These are phyloP conservation scores for Ceratocystis destructans DNA, from an alignment of 2,329 filamentous ascomycete species.

Conservation along the genomic window DNA sequence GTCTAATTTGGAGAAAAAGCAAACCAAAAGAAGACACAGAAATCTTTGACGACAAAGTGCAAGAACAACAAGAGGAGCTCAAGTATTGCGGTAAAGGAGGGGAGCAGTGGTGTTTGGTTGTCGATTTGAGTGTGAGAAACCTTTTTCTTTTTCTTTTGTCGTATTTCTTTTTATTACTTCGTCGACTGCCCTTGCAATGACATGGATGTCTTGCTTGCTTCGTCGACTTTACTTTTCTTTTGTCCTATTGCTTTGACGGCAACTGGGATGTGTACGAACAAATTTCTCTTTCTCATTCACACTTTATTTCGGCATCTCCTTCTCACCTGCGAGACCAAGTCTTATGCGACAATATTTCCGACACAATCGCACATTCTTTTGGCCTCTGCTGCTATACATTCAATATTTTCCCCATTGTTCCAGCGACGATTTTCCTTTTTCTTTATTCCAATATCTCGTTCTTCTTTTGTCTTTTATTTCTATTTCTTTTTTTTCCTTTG, in stretches of 20 bases:
- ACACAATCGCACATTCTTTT: not conserved
- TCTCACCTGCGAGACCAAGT: not conserved
- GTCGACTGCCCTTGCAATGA: not conserved
- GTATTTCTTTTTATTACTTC: not conserved
- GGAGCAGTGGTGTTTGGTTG: too few species aligned
- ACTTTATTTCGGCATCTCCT: not conserved
- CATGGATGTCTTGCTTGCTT: not conserved
- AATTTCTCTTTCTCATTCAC: not conserved
- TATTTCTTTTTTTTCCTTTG: conserved; percentile 12
- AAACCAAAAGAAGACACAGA: not conserved
- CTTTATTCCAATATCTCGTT: conserved; percentile 2
- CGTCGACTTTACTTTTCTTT: not conserved
- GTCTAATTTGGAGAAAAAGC: not conserved
- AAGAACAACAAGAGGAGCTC: not conserved
- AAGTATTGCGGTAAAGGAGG: not conserved
- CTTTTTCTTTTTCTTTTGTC: conserved; percentile 4
- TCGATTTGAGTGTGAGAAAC: not conserved
- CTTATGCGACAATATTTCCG: not conserved
- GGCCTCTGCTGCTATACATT: not conserved
- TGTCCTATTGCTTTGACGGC: not conserved
- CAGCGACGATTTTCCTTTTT: conserved; percentile 7
- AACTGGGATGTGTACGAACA: conserved; percentile 3
- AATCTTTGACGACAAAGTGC: not conserved
- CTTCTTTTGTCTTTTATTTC: conserved; percentile 8
- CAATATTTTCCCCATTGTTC: conserved; percentile 5